phyloP scores from a whole-genome alignment of 345 rosid genomes.

The Linum lewisii region DNA sequence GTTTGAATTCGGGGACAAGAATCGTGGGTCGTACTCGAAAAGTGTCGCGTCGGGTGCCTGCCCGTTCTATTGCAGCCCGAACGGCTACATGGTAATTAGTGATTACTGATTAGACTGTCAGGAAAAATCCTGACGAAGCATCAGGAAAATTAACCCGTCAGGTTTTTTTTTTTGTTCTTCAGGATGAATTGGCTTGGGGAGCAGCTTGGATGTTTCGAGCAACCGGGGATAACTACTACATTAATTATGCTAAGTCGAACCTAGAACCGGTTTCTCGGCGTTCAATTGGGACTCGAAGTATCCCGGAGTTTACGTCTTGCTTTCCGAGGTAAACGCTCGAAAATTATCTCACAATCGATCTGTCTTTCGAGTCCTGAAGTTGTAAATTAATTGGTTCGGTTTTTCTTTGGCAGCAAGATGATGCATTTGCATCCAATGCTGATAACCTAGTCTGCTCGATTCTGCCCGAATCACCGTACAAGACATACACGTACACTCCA shows the following conservation, averaged over 20 bases:
- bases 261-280: not conserved
- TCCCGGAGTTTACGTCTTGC: not conserved
- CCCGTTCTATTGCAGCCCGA: not conserved
- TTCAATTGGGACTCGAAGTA: not conserved
- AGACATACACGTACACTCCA: not conserved
- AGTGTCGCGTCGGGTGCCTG: not conserved
- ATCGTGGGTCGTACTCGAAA: not conserved
- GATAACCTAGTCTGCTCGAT: slow-evolving; percentile 1
- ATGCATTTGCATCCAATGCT: not conserved
- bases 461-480: not conserved
- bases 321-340: not conserved
- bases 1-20: not conserved
- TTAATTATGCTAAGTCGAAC: not conserved
- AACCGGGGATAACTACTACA: not conserved
- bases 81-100: not conserved
- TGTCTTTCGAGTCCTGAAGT: too few relatives aligned
- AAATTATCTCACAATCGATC: too few relatives aligned
- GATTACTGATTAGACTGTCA: not conserved
- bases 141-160: not conserved
- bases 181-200: slow-evolving; percentile 9
- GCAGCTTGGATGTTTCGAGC: slow-evolving; percentile 6
- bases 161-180: not conserved
- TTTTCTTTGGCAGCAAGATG: not conserved
- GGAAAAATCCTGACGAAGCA: not conserved
- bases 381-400: too few relatives aligned